A percentile compares a stretch with the other conserved stretches of the same genome.
These are phyloP conservation scores for Amanita fuliginea DNA, from an alignment of 768 basidiomycete genomes.

Conservation along the genomic window DNA sequence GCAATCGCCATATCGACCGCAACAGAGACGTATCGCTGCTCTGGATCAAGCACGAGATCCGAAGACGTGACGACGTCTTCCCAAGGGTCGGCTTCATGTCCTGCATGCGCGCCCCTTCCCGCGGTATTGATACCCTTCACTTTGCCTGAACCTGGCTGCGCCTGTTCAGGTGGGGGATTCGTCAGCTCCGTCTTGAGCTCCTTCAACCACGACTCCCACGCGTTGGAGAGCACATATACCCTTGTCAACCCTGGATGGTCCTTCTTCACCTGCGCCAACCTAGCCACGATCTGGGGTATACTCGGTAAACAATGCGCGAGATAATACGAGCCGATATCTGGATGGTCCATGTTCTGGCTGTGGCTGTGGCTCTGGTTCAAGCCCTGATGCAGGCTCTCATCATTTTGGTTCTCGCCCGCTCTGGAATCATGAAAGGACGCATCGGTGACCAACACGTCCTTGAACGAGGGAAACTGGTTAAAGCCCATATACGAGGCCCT, in stretches of 20 bases:
- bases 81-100: slow-evolving; percentile 29
- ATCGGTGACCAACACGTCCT: slow-evolving; percentile 29
- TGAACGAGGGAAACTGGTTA: slow-evolving; percentile 29
- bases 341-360: background rate
- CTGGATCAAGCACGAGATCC: slow-evolving; percentile 25
- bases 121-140: slow-evolving; percentile 27
- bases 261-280: slow-evolving; percentile 19
- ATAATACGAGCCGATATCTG: slow-evolving; percentile 6
- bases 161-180: slow-evolving; percentile 12
- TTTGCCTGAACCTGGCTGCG: slow-evolving; percentile 17
- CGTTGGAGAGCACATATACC: slow-evolving; percentile 12
- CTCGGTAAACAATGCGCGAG: slow-evolving; percentile 26
- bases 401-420: too few relatives aligned
- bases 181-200: background rate
- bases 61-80: slow-evolving; percentile 29
- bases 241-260: slow-evolving; percentile 16
- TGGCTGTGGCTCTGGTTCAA: background rate
- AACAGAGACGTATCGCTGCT: slow-evolving; percentile 35
- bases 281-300: slow-evolving; percentile 23
- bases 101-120: slow-evolving; percentile 15
- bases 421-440: too few relatives aligned
- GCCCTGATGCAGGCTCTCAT: too few relatives aligned
- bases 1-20: slow-evolving; percentile 55
- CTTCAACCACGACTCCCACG: slow-evolving; percentile 1
- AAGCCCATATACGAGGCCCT: slow-evolving; percentile 36